Conservation (phyloP, 2,329 filamentous ascomycete species). For the Didymosphaeria variabile region DNA sequence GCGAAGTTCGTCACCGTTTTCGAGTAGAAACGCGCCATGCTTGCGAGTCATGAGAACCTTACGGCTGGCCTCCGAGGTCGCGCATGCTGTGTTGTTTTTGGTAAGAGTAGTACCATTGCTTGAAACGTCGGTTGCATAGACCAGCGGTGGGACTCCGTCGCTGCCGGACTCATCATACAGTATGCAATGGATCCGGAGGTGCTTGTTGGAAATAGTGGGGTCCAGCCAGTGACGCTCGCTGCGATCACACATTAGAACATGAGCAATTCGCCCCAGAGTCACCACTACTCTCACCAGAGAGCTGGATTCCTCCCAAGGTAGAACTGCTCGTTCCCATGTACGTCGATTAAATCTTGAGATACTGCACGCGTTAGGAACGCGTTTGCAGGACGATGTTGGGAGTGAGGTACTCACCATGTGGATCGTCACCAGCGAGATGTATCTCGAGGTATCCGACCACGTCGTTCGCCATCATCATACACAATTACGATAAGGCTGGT, state of each 20-base stretch:
- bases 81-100: slow-evolving; percentile 34
- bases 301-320: slow-evolving; percentile 43
- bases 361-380: slow-evolving; percentile 35
- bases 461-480: slow-evolving; percentile 35
- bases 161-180: slow-evolving; percentile 52
- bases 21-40: slow-evolving; percentile 53
- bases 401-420: slow-evolving; percentile 27
- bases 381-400: not conserved
- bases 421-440: slow-evolving; percentile 22
- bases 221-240: slow-evolving; percentile 46
- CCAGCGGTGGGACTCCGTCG: slow-evolving; percentile 52
- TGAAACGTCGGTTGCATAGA: slow-evolving; percentile 59
- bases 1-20: slow-evolving; percentile 54
- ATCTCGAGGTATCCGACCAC: slow-evolving; percentile 42
- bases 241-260: slow-evolving; percentile 25
- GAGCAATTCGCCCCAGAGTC: slow-evolving; percentile 10
- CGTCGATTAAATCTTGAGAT: slow-evolving; percentile 36
- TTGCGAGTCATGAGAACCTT: slow-evolving; percentile 42
- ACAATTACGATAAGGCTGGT: not conserved
- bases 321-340: slow-evolving; percentile 49
- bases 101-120: slow-evolving; percentile 53
- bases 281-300: slow-evolving; percentile 40
- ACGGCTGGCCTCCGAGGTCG: slow-evolving; percentile 31
- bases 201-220: slow-evolving; percentile 54
- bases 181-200: slow-evolving; percentile 58